A percentile compares a stretch with the other conserved stretches of the same genome.
Evolutionary conservation across 176 grass and related monocot genomes (phyloP).

Genomic region (Juncus effusus): DNA sequence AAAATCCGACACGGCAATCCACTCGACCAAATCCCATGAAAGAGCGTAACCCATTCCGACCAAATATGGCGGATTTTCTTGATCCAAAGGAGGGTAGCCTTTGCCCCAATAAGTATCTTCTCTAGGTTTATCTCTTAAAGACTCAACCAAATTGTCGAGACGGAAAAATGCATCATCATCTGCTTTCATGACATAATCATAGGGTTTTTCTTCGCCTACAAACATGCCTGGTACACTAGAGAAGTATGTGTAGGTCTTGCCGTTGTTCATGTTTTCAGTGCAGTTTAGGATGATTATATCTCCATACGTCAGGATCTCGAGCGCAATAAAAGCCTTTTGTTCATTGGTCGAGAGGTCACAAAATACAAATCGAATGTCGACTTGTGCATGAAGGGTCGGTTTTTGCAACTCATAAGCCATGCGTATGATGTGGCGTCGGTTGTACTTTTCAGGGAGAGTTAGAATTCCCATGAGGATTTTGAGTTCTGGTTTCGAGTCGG

Average conservation of each 20-base stretch:
- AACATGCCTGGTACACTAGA: slow-evolving; percentile 32
- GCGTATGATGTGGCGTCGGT: slow-evolving; percentile 44
- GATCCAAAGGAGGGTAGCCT: slow-evolving; percentile 20
- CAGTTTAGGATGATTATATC: slow-evolving; percentile 51
- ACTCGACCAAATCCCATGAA: slow-evolving; percentile 45
- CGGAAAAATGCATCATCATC: slow-evolving; percentile 40
- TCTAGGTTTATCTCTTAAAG: slow-evolving; percentile 29
- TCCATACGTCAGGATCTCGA: slow-evolving; percentile 37
- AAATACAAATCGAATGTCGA: slow-evolving; percentile 45
- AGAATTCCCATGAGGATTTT: slow-evolving; percentile 38
- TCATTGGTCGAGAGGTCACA: slow-evolving; percentile 35
- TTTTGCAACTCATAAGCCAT: slow-evolving; percentile 38
- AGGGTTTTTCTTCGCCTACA: neutral
- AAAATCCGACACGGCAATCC: slow-evolving; percentile 31
- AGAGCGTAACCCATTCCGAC: slow-evolving; percentile 46
- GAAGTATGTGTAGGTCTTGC: slow-evolving; percentile 40
- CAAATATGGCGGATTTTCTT: slow-evolving; percentile 29
- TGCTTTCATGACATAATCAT: slow-evolving; percentile 44
- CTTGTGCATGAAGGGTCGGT: slow-evolving; percentile 6
- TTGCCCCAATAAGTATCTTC: slow-evolving; percentile 38
- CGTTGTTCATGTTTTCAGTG: slow-evolving; percentile 41
- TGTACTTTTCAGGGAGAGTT: slow-evolving; percentile 34
- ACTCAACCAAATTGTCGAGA: slow-evolving; percentile 28
- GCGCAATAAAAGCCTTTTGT: slow-evolving; percentile 29
- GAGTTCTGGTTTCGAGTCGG: slow-evolving; percentile 13